Base-by-base conservation (phyloP, 768 basidiomycete genomes). In the Psilocybe cubensis region DNA sequence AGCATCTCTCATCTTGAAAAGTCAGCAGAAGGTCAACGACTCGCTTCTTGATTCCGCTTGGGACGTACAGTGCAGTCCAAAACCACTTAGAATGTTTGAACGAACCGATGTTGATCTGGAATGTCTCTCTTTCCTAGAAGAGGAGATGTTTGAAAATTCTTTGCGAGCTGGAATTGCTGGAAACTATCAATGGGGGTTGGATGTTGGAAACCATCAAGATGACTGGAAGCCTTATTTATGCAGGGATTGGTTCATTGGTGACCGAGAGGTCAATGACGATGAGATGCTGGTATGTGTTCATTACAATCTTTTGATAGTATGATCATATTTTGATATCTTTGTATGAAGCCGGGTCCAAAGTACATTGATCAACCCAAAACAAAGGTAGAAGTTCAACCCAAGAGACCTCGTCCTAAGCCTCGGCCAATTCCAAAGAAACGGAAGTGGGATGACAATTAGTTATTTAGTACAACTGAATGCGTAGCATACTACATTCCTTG, bases 111-210 rank as follows among this genome's bases (percentile, higher is more conserved):
- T 71, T 12, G 66, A 71, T 25, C 40, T 50, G 14, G 65, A 70
- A 38, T 64, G 62, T 29, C 33, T 68, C 1, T 50, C 56, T 21
- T 28, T 25, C 1, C 57, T 71, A 1, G 67, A 71, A 24, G 63
- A 71, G 27, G 59, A 65, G 43, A 71, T 70, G 68, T 71, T 71
- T 38, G 65, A 65, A 45, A 21, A 42, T 18, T 61, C 66, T 1
- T 25, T 20, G 2, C 43, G 51, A 12, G 57, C 66, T 40, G 63
- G 64, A 4, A 40, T 54, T 6, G 54, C 64, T 28, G 62, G 59
- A 7, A 61, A 54, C 17, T 52, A 41, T 14, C 66, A 64, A 41
- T 64, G 65, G 62, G 65, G 65, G 1, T 40, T 65, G 3, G 64
- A 67, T 62, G 63, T 52, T 12, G 63, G 63, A 17, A 46, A 63